Conservation (phyloP, 306 rosid species). For the Quercus bicolor region DNA sequence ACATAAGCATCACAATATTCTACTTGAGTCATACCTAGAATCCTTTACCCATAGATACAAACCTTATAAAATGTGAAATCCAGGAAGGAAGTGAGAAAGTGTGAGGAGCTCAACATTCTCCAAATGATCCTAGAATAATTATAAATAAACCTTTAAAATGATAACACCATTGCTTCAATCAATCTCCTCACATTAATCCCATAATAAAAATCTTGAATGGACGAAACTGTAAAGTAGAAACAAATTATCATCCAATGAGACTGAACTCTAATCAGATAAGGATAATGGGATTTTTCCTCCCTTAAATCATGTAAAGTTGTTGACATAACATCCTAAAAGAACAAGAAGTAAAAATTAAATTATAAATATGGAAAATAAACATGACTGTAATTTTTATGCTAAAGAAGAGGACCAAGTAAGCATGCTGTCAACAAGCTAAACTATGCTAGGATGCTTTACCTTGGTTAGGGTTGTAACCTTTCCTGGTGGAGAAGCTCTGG, state of each 20-base stretch:
- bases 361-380: background rate
- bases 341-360: background rate
- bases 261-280: background rate
- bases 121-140: no score
- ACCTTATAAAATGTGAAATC: background rate
- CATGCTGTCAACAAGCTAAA: background rate
- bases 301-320: background rate
- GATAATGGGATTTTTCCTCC: background rate
- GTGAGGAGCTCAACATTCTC: background rate
- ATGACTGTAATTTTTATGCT: background rate
- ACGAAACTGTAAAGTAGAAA: no score
- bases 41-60: background rate
- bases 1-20: background rate
- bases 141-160: no score
- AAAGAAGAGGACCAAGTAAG: background rate
- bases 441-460: constrained; percentile 42
- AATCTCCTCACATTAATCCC: no score
- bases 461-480: constrained; percentile 86
- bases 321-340: background rate
- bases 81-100: background rate
- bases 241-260: background rate
- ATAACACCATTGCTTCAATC: no score
- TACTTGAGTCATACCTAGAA: background rate
- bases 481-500: constrained; percentile 95
- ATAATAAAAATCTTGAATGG: no score